These are phyloP conservation scores for Kwoniella mangroviensis DNA, from an alignment of 768 basidiomycete genomes.

Conservation along the genomic window DNA sequence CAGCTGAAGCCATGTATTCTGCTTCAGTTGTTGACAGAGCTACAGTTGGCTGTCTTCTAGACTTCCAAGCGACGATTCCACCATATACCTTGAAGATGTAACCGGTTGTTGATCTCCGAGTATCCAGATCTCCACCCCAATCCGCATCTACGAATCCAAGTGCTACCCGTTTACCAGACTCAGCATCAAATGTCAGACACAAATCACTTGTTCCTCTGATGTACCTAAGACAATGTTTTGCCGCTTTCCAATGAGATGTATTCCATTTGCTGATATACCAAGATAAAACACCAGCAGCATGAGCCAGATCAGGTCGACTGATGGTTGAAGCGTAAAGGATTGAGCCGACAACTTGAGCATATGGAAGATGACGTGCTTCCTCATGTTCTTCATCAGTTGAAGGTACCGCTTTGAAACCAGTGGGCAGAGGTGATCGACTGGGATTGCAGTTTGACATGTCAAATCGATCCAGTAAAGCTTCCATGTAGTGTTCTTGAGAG, in stretches of 20 bases:
- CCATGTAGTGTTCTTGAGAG: slow-evolving; percentile 22
- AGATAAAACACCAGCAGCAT: slow-evolving; percentile 13
- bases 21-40: slow-evolving; percentile 60
- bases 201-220: slow-evolving; percentile 30
- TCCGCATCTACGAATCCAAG: slow-evolving; percentile 52
- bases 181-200: slow-evolving; percentile 23
- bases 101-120: slow-evolving; percentile 57
- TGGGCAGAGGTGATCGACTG: background rate
- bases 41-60: slow-evolving; percentile 58
- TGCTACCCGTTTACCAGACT: slow-evolving; percentile 50
- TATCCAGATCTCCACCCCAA: slow-evolving; percentile 48
- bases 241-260: slow-evolving; percentile 31
- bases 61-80: slow-evolving; percentile 57
- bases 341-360: slow-evolving; percentile 20
- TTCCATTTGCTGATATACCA: slow-evolving; percentile 25
- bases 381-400: slow-evolving; percentile 2
- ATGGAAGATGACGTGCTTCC: slow-evolving; percentile 8
- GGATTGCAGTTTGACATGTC: slow-evolving; percentile 16
- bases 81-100: slow-evolving; percentile 58
- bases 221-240: slow-evolving; percentile 35
- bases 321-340: slow-evolving; percentile 23
- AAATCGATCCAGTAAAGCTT: slow-evolving; percentile 15
- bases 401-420: slow-evolving; percentile 3
- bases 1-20: slow-evolving; percentile 60
- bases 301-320: slow-evolving; percentile 11